Base-by-base conservation (phyloP, 352 stramenopile species). In the Phytophthora cajani region DNA sequence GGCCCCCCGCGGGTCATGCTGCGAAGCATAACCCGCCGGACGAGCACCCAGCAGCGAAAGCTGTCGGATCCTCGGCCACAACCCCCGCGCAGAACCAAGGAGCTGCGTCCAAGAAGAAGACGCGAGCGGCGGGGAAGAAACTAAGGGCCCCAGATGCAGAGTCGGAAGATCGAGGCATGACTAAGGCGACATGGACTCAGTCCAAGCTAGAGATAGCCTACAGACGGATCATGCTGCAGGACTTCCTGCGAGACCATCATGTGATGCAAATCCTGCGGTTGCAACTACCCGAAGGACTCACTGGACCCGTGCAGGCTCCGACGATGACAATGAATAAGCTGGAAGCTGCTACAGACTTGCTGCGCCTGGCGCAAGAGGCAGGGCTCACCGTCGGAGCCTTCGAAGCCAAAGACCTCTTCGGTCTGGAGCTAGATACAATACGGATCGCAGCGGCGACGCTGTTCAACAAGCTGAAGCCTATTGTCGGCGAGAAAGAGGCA, bases 1-100 rank as follows among this genome's bases (percentile, higher is more conserved):
- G n/a, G n/a, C n/a, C n/a, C 19, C 54, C 54, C 54, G 54, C 54
- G 21, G 54, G 32, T 60, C n/a, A n/a, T 17, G 54, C 30, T 49
- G 9, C 54, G 54, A 27, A 49, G 30, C 54, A 36, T n/a, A 60
- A 12, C 54, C 38, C n/a, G 33, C 54, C 10, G 30, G 30, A 10
- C 30, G 30, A 33, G 7, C 30, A 33, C 30, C 30, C 30, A 33
- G 30, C 30, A 33, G 30, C 30, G 7, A 33, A 33, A 33, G 7
- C 30, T 1, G 30, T 10, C 10, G 5, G 5, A 33, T 10, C 30
- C 30, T 33, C 30, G 30, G 7, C 30, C 6, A 33, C 1, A 33
- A 33, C 5, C 7, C 30, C 30, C n/a, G 30, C 30, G 30, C 30
- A 33, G 30, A 10, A 10, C 30, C 5, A 33, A 1, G 30, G 6